Base-by-base conservation (phyloP, 352 stramenopile genomes). In the Phytophthora litchii region DNA sequence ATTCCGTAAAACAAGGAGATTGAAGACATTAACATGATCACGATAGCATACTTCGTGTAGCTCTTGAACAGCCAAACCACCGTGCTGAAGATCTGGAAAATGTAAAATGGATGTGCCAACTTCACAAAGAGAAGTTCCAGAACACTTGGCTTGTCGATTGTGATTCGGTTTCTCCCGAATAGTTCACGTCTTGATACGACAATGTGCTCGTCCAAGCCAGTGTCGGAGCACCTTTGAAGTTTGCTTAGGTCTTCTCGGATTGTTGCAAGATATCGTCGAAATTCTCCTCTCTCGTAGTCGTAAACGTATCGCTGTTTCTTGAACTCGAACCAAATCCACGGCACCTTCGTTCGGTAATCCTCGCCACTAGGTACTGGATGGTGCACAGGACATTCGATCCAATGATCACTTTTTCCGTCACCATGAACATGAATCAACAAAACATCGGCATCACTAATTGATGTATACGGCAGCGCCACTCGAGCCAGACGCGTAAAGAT, bases 261-360 rank as follows among this genome's bases (percentile, higher is more conserved):
- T 32, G 48, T 83, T 52, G 7, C 50, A 55, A 37, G 72, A 45
- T 82, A 86, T 6, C 77, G 76, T 38, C 83, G 67, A 32, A 84
- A 89, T 29, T 77, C 62, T 19, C 66, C 60, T 25, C 71, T 75
- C 25, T 81, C 61, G 44, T 74, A 52, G 53, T 78, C 71, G 70
- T 72, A 86, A 14, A 79, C 64, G 56, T 89, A 89, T 1, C 79
- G 76, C 31, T 86, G 69, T 53, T 79, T 81, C 70, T 83, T 86
- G 62, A 83, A 89, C 60, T 83, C 79, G 60, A 89, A 86, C 74
- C 72, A 88, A 27, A 78, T 29, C 41, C 58, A 70, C 34, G 54
- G 54, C 17, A 72, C 54, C 32, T 76, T 79, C 14, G 48, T 25
- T n/a, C 54, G 42, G 6, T 72, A 47, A 3, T 74, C 34, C 23